Evolutionary conservation across 2,329 filamentous ascomycete species (phyloP).

Genomic region (Penicillium freii): DNA sequence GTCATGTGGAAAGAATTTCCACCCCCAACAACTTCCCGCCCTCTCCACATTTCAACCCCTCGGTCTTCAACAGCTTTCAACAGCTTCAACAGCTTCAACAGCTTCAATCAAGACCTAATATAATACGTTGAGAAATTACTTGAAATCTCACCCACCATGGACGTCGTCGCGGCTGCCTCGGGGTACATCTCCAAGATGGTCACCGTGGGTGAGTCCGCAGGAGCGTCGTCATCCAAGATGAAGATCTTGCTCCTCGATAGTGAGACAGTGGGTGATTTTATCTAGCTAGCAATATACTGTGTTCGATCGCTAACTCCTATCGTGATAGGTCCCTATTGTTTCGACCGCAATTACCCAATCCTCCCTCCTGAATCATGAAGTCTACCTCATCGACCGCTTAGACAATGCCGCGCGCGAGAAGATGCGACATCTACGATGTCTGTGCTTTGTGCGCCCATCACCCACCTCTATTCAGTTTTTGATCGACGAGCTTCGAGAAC

Average conservation of each 20-base stretch:
- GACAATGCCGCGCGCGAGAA: conserved; percentile 89
- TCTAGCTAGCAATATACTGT: conserved; percentile 14
- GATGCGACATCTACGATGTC: conserved; percentile 93
- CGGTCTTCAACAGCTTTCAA: conserved; percentile 1
- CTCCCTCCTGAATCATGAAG: conserved; percentile 88
- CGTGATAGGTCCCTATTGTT: conserved; percentile 70
- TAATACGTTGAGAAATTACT: neutral
- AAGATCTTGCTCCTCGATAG: conserved; percentile 93
- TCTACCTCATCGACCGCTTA: conserved; percentile 94
- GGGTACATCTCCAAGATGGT: conserved; percentile 98
- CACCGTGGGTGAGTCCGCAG: conserved; percentile 70
- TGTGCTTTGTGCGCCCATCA: conserved; percentile 90
- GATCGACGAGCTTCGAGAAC: conserved; percentile 92
- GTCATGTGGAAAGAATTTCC: conserved; percentile 17
- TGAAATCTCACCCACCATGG: conserved; percentile 61
- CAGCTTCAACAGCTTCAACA: neutral
- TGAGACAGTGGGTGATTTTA: conserved; percentile 70
- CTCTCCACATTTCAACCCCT: conserved; percentile 9
- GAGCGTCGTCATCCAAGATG: conserved; percentile 77
- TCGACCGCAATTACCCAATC: conserved; percentile 97
- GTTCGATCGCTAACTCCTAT: conserved; percentile 25
- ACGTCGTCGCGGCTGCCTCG: conserved; percentile 86
- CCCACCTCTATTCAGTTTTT: conserved; percentile 88
- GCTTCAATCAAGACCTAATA: neutral
- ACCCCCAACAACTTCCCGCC: conserved; percentile 12